A percentile compares a stretch with the other conserved stretches of the same genome.
Evolutionary conservation across 2,329 filamentous ascomycete genomes (phyloP).

Genomic region (Alternaria triticina): DNA sequence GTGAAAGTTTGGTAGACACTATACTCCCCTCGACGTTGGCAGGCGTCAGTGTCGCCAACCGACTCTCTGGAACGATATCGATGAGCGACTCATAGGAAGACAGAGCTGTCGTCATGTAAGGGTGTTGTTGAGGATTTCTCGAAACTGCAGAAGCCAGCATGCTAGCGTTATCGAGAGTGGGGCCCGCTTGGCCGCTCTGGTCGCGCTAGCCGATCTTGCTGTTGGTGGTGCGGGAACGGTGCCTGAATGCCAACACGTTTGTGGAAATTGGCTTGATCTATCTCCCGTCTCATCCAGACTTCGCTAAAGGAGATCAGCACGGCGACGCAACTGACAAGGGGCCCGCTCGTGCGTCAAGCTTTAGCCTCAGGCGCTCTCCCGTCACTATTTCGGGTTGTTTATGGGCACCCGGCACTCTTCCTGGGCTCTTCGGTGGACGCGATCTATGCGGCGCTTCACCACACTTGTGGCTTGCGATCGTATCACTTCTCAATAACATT

Average conservation of each 20-base stretch:
- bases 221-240: conserved; percentile 5
- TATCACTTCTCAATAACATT: conserved; percentile 3
- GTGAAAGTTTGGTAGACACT: neutral
- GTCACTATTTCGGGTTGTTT: conserved; percentile 16
- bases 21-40: neutral
- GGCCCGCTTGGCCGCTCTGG: neutral
- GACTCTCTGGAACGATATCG: neutral
- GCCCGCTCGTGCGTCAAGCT: conserved; percentile 18
- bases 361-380: conserved; percentile 25
- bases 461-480: conserved; percentile 6
- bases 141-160: neutral
- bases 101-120: neutral
- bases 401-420: neutral
- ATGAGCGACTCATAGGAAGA: neutral
- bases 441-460: conserved; percentile 2
- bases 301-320: conserved; percentile 8
- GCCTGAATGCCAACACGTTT: conserved; percentile 7
- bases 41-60: neutral
- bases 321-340: conserved; percentile 3
- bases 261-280: conserved; percentile 4
- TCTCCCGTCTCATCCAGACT: conserved; percentile 12
- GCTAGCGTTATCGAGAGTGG: neutral
- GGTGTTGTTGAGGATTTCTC: conserved; percentile 8
- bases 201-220: neutral
- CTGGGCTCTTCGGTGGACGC: conserved; percentile 5